Evolutionary conservation across 2,329 filamentous ascomycete species (phyloP).

Genomic region (Scedosporium minutisporum): DNA sequence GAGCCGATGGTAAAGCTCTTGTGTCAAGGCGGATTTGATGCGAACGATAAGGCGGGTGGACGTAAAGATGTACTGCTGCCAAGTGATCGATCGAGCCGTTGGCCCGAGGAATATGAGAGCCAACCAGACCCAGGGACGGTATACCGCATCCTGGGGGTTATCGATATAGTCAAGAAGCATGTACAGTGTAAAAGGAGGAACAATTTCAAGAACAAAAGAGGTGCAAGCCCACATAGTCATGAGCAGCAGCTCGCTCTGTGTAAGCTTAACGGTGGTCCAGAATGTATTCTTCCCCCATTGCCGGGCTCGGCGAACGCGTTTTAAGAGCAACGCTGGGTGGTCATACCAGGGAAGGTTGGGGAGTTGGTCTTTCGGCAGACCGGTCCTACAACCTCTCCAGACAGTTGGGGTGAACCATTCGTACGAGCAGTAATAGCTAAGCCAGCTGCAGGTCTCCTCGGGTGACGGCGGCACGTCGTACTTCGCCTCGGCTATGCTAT

Average conservation of each 20-base stretch:
- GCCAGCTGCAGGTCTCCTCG: slow-evolving; percentile 45
- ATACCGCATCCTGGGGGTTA: slow-evolving; percentile 30
- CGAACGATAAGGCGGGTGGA: slow-evolving; percentile 42
- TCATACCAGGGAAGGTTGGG: slow-evolving; percentile 45
- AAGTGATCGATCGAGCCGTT: slow-evolving; percentile 35
- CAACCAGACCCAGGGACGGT: slow-evolving; percentile 44
- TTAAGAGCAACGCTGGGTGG: slow-evolving; percentile 38
- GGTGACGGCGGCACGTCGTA: slow-evolving; percentile 26
- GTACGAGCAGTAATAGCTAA: slow-evolving; percentile 41
- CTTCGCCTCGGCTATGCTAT: slow-evolving; percentile 2
- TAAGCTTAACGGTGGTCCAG: slow-evolving; percentile 33
- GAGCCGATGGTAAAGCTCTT: slow-evolving; percentile 47
- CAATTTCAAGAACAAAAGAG: slow-evolving; percentile 34
- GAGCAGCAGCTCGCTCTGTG: slow-evolving; percentile 29
- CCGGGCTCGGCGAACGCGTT: slow-evolving; percentile 32
- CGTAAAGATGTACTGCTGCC: slow-evolving; percentile 48
- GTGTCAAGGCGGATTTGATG: slow-evolving; percentile 45
- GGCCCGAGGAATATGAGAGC: slow-evolving; percentile 39
- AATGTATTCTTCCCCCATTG: slow-evolving; percentile 31
- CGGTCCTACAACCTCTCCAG: slow-evolving; percentile 33
- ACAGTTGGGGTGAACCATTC: slow-evolving; percentile 40
- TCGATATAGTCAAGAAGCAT: slow-evolving; percentile 36
- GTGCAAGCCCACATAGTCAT: slow-evolving; percentile 34
- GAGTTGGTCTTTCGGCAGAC: slow-evolving; percentile 36
- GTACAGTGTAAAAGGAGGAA: slow-evolving; percentile 45